Evolutionary conservation across 2,329 filamentous ascomycete genomes (phyloP).

Genomic region (Fusarium sp.): DNA sequence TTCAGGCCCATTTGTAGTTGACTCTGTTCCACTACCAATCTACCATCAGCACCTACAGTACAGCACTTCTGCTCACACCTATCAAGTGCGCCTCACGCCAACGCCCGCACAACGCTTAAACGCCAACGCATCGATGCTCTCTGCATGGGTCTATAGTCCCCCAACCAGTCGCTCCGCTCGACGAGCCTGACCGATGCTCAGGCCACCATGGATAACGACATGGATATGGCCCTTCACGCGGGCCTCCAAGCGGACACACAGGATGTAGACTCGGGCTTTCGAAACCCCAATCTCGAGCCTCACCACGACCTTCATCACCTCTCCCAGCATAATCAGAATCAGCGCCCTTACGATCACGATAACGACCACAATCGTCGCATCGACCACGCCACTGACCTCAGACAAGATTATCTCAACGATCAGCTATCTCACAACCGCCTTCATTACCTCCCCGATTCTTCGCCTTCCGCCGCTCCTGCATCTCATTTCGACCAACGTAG

Average conservation of each 20-base stretch:
- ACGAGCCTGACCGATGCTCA: conserved; percentile 56
- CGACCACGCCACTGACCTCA: conserved; percentile 21
- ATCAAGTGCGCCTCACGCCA: conserved; percentile 35
- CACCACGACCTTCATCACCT: conserved; percentile 36
- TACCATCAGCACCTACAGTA: conserved; percentile 12
- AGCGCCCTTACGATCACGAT: conserved; percentile 43
- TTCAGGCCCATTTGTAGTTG: conserved; percentile 13
- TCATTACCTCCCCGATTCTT: conserved; percentile 31
- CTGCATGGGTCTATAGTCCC: conserved; percentile 55
- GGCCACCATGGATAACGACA: conserved; percentile 58
- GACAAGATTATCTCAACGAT: conserved; percentile 36
- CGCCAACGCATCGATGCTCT: conserved; percentile 60
- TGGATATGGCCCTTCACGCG: conserved; percentile 46
- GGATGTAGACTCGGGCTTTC: conserved; percentile 34
- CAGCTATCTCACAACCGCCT: conserved; percentile 32
- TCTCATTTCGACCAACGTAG: conserved; percentile 25
- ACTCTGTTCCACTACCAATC: background rate
- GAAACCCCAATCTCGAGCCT: conserved; percentile 39
- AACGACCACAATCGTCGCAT: conserved; percentile 42
- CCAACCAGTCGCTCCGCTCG: conserved; percentile 53
- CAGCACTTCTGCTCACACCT: conserved; percentile 34
- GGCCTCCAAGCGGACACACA: conserved; percentile 43
- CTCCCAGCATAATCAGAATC: conserved; percentile 44
- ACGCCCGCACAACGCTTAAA: conserved; percentile 47
- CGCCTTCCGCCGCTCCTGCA: conserved; percentile 30